Percentiles rank a stretch among this genome's conserved stretches.
Conservation (phyloP, 2,329 filamentous ascomycete species). For the Drechslera avenae region DNA sequence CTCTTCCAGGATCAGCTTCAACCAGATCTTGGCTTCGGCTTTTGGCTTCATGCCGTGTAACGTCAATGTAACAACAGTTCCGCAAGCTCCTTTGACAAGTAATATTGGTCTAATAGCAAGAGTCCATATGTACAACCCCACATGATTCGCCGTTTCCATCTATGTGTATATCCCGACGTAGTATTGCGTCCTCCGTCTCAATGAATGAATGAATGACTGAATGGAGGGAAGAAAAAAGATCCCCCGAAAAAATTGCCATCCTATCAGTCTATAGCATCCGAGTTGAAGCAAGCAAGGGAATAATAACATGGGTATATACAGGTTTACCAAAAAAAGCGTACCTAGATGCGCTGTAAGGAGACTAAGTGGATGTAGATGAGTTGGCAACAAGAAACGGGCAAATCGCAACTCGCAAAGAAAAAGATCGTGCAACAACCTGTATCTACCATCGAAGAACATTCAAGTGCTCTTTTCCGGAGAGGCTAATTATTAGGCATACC, state of each 20-base stretch:
- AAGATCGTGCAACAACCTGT: too few relatives aligned
- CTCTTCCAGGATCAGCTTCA: conserved; percentile 2
- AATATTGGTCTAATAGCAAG: too few relatives aligned
- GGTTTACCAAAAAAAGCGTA: background rate
- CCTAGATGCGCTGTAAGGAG: background rate
- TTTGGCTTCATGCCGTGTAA: too few relatives aligned
- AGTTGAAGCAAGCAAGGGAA: background rate
- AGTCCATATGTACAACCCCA: too few relatives aligned
- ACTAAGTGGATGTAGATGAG: background rate
- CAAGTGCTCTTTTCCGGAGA: too few relatives aligned
- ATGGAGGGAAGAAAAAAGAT: background rate
- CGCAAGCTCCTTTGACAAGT: too few relatives aligned
- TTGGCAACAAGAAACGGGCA: background rate
- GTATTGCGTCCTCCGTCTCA: background rate
- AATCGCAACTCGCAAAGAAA: background rate
- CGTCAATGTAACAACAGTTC: too few relatives aligned
- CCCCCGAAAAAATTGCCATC: background rate
- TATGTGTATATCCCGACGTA: background rate
- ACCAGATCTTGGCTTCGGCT: background rate
- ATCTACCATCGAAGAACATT: too few relatives aligned
- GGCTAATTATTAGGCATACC: conserved; percentile 29
- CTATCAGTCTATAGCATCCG: too few relatives aligned
- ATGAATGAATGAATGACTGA: background rate
- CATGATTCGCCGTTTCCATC: background rate
- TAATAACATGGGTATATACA: background rate